Evolutionary conservation across 106 monocot genomes (phyloP).

Genomic region (Allium sativum): DNA sequence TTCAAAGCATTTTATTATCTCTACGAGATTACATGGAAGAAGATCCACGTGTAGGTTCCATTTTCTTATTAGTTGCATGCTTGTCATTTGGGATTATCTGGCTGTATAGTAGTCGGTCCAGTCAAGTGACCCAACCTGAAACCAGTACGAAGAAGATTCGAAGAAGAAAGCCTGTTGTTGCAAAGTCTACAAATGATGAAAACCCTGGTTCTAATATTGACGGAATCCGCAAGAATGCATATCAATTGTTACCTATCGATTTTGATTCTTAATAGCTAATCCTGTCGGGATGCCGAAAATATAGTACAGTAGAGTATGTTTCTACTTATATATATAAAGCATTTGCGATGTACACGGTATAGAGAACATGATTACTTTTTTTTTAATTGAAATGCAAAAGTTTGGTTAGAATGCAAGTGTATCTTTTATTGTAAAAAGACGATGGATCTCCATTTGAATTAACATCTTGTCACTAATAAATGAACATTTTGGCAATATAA

Average conservation of each 20-base stretch:
- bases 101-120: slow-evolving; percentile 29
- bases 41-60: slow-evolving; percentile 77
- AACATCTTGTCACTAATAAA: no score
- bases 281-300: no score
- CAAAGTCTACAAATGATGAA: slow-evolving; percentile 10
- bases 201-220: slow-evolving; percentile 47
- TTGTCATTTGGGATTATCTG: slow-evolving; percentile 74
- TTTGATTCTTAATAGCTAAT: slow-evolving; percentile 27
- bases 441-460: no score
- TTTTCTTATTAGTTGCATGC: slow-evolving; percentile 64
- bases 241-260: slow-evolving; percentile 34
- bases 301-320: no score
- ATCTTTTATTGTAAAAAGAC: no score
- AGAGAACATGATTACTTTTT: no score
- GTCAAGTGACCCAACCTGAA: not conserved
- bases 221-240: slow-evolving; percentile 48
- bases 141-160: slow-evolving; percentile 5
- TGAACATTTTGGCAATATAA: no score
- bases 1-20: slow-evolving; percentile 17
- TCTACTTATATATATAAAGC: no score
- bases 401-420: no score
- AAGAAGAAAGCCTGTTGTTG: not conserved
- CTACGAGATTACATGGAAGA: slow-evolving; percentile 27
- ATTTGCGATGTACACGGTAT: no score
- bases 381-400: no score